Conservation (phyloP, 176 grass and related monocot species). For the Carex scoparia region DNA sequence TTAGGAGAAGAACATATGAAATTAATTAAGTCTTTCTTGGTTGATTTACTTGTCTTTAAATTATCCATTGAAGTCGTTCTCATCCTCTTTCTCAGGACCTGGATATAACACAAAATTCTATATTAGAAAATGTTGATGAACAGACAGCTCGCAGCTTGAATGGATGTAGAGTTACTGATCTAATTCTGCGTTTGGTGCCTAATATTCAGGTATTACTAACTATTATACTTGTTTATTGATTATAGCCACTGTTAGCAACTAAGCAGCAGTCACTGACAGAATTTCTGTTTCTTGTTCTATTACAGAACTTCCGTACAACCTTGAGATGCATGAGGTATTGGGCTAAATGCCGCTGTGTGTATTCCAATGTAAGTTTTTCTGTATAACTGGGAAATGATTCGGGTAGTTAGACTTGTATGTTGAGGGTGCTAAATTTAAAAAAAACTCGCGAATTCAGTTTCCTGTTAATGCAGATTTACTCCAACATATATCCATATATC, state of each 20-base stretch:
- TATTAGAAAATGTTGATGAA: conserved; percentile 83
- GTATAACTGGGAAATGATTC: not conserved
- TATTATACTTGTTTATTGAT: conserved; percentile 18
- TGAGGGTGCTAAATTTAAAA: not conserved
- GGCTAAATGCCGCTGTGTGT: conserved; percentile 79
- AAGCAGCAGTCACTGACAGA: not conserved
- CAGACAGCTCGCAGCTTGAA: conserved; percentile 90
- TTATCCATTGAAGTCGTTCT: not conserved
- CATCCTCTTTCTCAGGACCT: conserved; percentile 54
- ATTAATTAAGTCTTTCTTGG: not conserved
- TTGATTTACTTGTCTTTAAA: conserved; percentile 9
- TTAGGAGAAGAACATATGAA: not conserved
- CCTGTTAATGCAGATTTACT: not conserved
- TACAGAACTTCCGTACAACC: conserved; percentile 80
- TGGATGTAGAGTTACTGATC: conserved; percentile 87
- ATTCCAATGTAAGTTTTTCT: conserved; percentile 75
- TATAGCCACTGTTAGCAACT: not conserved
- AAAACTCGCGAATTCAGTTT: not conserved
- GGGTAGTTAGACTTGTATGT: not conserved
- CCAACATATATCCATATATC: not conserved
- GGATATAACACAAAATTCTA: conserved; percentile 84
- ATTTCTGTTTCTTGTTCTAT: conserved; percentile 26
- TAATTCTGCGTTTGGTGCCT: conserved; percentile 79
- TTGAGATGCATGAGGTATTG: conserved; percentile 90
- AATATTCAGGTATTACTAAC: conserved; percentile 49